phyloP scores from a whole-genome alignment of 2,329 filamentous ascomycete genomes.

The Colletotrichum navitas region DNA sequence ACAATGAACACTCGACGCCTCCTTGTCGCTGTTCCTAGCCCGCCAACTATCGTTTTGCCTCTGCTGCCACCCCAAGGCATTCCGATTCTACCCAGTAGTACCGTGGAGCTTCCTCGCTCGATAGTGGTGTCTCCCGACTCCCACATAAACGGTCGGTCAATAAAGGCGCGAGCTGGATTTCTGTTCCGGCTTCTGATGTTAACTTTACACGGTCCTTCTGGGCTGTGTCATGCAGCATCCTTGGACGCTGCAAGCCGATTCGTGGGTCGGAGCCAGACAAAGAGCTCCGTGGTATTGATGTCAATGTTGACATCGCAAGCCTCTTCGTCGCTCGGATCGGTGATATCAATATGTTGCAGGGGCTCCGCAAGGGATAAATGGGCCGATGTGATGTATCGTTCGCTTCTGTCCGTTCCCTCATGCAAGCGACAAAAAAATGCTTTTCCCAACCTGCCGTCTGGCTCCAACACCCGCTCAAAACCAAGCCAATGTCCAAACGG shows the following conservation, averaged over 20 bases:
- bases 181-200: not conserved
- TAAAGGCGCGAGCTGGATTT: not conserved
- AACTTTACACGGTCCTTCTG: not conserved
- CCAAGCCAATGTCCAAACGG: slow-evolving; percentile 95
- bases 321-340: no score
- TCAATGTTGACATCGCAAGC: not conserved
- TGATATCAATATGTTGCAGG: not conserved
- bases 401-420: no score
- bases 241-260: not conserved
- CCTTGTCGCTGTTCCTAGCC: not conserved
- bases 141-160: no score
- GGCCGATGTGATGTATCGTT: not conserved
- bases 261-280: not conserved
- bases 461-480: slow-evolving; percentile 66
- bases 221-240: not conserved
- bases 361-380: not conserved
- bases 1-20: no score
- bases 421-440: no score
- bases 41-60: not conserved
- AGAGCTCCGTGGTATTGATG: not conserved
- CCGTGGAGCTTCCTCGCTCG: not conserved
- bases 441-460: not conserved
- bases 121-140: not conserved
- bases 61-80: no score
- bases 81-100: not conserved